phyloP scores from a whole-genome alignment of 2,329 filamentous ascomycete genomes.

The Aspergillus phoenicis region DNA sequence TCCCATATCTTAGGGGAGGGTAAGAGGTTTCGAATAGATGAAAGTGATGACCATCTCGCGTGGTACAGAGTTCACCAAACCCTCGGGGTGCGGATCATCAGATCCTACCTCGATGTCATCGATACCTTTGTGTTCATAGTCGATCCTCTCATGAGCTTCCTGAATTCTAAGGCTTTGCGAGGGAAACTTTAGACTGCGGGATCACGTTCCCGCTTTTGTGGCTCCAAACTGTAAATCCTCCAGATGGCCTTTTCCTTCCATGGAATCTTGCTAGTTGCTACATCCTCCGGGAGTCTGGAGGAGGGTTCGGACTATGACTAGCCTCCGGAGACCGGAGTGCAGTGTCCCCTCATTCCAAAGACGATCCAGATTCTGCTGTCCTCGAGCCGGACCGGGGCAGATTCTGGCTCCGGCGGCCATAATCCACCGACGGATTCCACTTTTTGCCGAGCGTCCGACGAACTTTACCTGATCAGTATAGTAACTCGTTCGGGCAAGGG shows the following conservation, averaged over 20 bases:
- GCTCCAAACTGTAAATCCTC: constrained; percentile 19
- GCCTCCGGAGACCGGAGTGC: no score
- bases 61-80: background rate
- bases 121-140: background rate
- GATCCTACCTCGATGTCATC: background rate
- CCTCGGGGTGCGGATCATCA: background rate
- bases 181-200: background rate
- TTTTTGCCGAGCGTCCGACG: constrained; percentile 15
- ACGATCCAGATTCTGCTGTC: background rate
- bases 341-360: background rate
- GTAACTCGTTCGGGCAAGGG: no score
- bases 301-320: no score
- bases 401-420: constrained; percentile 13
- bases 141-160: background rate
- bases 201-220: constrained; percentile 5
- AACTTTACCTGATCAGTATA: constrained; percentile 1
- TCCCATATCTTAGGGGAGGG: background rate
- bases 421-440: constrained; percentile 7
- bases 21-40: background rate
- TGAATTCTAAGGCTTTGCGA: constrained; percentile 7
- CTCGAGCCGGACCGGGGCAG: constrained; percentile 6
- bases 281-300: background rate
- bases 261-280: background rate
- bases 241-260: background rate
- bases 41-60: background rate